Base-by-base conservation (phyloP, 2,329 filamentous ascomycete genomes). In the Pseudogymnoascus destructans region DNA sequence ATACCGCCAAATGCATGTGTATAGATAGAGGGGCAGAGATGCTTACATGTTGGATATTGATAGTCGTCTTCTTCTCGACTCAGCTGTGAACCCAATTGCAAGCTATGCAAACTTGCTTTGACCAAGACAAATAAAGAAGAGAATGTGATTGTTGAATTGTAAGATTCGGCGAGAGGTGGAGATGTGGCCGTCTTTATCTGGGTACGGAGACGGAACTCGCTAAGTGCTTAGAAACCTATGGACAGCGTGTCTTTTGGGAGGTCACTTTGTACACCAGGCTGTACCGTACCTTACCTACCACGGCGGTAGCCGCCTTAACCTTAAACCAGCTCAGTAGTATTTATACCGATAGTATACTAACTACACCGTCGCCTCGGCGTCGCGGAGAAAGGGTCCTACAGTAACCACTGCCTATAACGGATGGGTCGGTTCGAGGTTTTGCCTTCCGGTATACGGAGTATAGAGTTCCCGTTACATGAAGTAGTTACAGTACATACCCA, bases 231-330 rank as follows among this genome's bases (percentile, higher is more conserved):
- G 42, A 52, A 56, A 35, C 54, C 54, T 56, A 56, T 40, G 54
- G 40, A 56, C 54, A 56, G 54, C 54, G 54, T 56, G 54, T 56
- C 54, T 56, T 56, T 56, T 35, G 32, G 42, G n/a, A n/a, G n/a
- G 54, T 56, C 54, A 56, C 54, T 56, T 56, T 56, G 42, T 52
- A 52, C 23, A 25, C 21, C 13, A 7, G 42, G 17, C n/a, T 27
- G 46, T n/a, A n/a, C n/a, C n/a, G n/a, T 52, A 52, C 46, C 46
- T 52, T 56, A 23, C 19, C 52, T 33, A 55, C 27, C 52, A 55
- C n/a, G n/a, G n/a, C n/a, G 5, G 30, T 36, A 56, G 10, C 54
- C 54, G n/a, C n/a, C n/a, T n/a, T 56, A 25, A 57, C 55, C 55
- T 42, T 57, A 35, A 57, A 36, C 13, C 30, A 57, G 27, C 13